These are phyloP conservation scores for Cladochytrium replicatum DNA, from an alignment of 192 early-diverging fungal genomes.

Conservation along the genomic window DNA sequence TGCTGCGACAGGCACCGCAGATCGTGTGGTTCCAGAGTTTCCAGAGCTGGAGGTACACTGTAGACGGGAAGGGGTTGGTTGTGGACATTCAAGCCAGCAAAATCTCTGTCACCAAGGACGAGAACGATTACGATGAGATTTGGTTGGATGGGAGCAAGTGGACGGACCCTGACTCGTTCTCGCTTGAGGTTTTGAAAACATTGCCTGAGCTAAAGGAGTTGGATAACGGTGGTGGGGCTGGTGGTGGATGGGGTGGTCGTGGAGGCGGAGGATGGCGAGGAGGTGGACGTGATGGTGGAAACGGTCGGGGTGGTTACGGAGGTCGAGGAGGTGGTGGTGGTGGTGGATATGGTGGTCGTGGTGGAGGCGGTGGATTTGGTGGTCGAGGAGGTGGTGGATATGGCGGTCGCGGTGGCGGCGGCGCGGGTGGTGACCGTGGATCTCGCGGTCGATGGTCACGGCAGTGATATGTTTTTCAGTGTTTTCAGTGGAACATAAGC, in stretches of 20 bases:
- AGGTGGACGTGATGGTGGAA: slow-evolving; percentile 25
- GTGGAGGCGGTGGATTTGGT: slow-evolving; percentile 30
- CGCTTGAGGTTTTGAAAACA: slow-evolving; percentile 55
- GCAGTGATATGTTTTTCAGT: too few species aligned
- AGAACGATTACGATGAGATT: slow-evolving; percentile 32
- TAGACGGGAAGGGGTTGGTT: slow-evolving; percentile 71
- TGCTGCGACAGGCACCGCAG: slow-evolving; percentile 60
- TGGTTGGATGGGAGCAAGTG: slow-evolving; percentile 61
- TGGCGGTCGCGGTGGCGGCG: slow-evolving; percentile 24
- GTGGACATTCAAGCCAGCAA: slow-evolving; percentile 70
- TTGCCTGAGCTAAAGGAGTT: slow-evolving; percentile 73
- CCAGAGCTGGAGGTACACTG: slow-evolving; percentile 71
- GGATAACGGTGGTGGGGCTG: slow-evolving; percentile 18
- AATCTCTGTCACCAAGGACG: slow-evolving; percentile 50
- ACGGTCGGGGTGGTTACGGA: slow-evolving; percentile 16
- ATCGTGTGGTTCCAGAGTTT: slow-evolving; percentile 64
- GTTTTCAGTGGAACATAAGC: too few species aligned
- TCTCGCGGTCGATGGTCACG: slow-evolving; percentile 35
- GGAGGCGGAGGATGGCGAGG: slow-evolving; percentile 31
- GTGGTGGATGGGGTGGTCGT: slow-evolving; percentile 26
- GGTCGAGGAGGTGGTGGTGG: slow-evolving; percentile 12
- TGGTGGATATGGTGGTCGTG: slow-evolving; percentile 28
- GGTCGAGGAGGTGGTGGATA: slow-evolving; percentile 37
- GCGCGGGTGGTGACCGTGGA: slow-evolving; percentile 29
- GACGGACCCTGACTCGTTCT: slow-evolving; percentile 53